Evolutionary conservation across 768 basidiomycete species (phyloP), one percentile per base, ranked within the genome.

Genomic region (Cytidiella melzeri): DNA sequence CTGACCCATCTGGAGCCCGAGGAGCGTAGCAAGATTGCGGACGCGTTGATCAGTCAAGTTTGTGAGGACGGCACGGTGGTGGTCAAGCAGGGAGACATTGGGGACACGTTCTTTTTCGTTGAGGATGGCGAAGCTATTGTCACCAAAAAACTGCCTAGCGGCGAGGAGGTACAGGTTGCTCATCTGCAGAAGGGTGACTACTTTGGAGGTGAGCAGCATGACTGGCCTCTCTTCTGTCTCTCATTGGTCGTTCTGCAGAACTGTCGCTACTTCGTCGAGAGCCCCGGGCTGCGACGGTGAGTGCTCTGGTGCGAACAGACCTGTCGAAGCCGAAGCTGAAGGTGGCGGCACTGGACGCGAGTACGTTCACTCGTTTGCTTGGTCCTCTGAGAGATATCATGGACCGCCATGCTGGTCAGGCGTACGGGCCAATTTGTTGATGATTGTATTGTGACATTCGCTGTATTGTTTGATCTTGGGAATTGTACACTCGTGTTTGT

Each of bases 51-150:
- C 53, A 92, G 92, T 60, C 76, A 74, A 52, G 79, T 86, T 6
- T 88, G 91, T 64, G 72, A 76, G 30, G 87, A 92, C 57, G 94
- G 92, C 18, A 84, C 92, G 58, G 79, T 83, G 3, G 91, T 99
- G 24, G 92, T 99, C 45, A 75, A 73, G 42, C 87, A 98, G 66
- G 95, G 95, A 47, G 96, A 99, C 55, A 83, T 90, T 70, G 95
- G 96, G 6, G 92, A 95, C 60, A 93, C 91, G 30, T 98, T 98
- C 72, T 99, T 92, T 75, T 93, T 99, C 54, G 83, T 99, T 26
- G 96, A 98, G 64, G 91, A 91, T 58, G 95, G 95, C 15, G 83
- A 88, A 56, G 95, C 95, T 1, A 72, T 82, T 42, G 93, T 91
- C 0, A 87, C 87, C 40, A 94, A 96, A 70, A 70, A 72, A 40